phyloP scores from a whole-genome alignment of 192 early-diverging fungal genomes.

The Obelidium mucronatum region DNA sequence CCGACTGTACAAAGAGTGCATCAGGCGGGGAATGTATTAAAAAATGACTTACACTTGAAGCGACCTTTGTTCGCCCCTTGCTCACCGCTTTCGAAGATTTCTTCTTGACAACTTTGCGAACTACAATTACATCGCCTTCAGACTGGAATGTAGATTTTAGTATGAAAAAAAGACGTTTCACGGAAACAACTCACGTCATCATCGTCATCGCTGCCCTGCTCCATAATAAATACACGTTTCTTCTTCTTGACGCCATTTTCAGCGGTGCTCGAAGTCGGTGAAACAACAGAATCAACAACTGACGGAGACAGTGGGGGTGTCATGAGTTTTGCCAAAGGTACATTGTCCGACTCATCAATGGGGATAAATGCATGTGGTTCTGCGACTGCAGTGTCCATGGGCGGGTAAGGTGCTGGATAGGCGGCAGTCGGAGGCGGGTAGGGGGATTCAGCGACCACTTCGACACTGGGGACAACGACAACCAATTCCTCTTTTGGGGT shows the following conservation, averaged over 20 bases:
- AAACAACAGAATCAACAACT: not conserved
- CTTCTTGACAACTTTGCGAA: not conserved
- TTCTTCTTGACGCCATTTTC: not conserved
- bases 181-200: not conserved
- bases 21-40: not conserved
- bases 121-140: conserved; percentile 7
- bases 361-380: not conserved
- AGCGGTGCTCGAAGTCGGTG: not conserved
- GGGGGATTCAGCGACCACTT: not conserved
- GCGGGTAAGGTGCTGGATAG: not conserved
- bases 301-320: not conserved
- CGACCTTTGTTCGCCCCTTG: not conserved
- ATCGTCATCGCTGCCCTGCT: conserved; percentile 13
- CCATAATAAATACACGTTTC: conserved; percentile 5
- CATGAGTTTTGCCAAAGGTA: not conserved
- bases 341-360: not conserved
- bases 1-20: not conserved
- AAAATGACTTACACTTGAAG: conserved; percentile 5
- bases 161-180: not conserved
- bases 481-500: not conserved
- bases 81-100: not conserved
- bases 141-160: not conserved
- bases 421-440: not conserved
- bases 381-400: not conserved
- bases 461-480: not conserved